Base-by-base conservation (phyloP, 371 early-diverging fungal species). In the Syncephalastrum racemosum region DNA sequence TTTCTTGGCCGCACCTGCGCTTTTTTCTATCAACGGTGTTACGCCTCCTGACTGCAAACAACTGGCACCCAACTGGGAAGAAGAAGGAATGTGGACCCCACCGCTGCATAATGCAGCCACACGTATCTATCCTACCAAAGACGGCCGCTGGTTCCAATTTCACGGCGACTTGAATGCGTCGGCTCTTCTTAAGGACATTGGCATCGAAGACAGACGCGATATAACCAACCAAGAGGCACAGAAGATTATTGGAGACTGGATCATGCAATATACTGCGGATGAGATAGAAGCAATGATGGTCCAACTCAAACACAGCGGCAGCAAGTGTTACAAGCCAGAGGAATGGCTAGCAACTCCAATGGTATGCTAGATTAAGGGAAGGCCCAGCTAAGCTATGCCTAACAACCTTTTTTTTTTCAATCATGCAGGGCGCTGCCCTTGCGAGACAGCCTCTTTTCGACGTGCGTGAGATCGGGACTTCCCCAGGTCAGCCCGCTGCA, bases 271-370 rank as follows among this genome's bases (percentile, higher is more conserved):
- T 19, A 54, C 45, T 19, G 54, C 54, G 16, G 54, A 54, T 46
- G 54, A 54, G 18, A 27, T 54, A 8, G 54, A 54, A 19, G 46
- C 45, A 2, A 54, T 54, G 54, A 54, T 54, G 54, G 25, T 54
- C 31, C 27, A 54, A 22, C 40, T 31, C 12, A 15, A 36, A 20
- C 54, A 54, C 14, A 54, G 54, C 24, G 54, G 54, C 14, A 54
- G 54, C 43, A 54, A 46, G 19, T 54, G 54, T 14, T 54, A 54
- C 23, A 23, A 54, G 19, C 54, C 54, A 13, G 46, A 54, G n/a
- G 54, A 54, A 46, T 54, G 54, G 54, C 46, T 54, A 12, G 54
- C 46, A 54, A 54, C 54, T 13, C 46, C 44, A 12, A 54, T 54
- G 54, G 52, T 52, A 40, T 14, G 14, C 22, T n/a, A n/a, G n/a